Evolutionary conservation across 2,329 filamentous ascomycete species (phyloP), one percentile per base, ranked within the genome.

Genomic region (Rhynchosporium graminicola): DNA sequence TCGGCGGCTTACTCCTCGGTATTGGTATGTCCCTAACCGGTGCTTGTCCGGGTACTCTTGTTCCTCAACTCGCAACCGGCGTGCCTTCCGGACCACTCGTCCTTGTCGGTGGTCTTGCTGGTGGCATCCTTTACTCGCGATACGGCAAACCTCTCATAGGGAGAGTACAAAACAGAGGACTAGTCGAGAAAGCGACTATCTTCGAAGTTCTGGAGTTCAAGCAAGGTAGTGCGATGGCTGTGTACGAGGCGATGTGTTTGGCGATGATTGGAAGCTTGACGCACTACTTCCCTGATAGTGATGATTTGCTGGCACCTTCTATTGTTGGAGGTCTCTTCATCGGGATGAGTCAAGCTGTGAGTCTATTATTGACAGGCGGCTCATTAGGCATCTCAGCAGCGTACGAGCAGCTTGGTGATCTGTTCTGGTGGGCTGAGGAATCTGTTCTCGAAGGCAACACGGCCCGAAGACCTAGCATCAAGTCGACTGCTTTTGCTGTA

Each of bases 11-110:
- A 15, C 74, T 89, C 2, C 80, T 88, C 31, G 87, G 87, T 42
- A 73, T 81, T n/a, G 87, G 87, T 60, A 88, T 90, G 86, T 80
- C 84, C 5, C 75, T 89, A 15, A 82, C 86, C 0, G 86, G 86
- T 8, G 82, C 86, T 0, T 89, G 87, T 63, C 86, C 87, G 0
- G 87, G 87, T 0, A 87, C 85, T 1, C 78, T 88, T 3, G 80
- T 87, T 52, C 81, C 82, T 0, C 87, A 90, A 72, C 70, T 84
- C 10, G 84, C 28, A 46, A 47, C 55, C n/a, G 55, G 46, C 5
- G 64, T 80, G 10, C 20, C 54, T 29, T 63, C 59, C 20, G 48
- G 59, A 4, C 51, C 51, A 20, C 82, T 79, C 59, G 81, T 82
- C 0, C 74, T 88, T 1, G 74, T 75, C 0, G 87, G 87, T 6